Base-by-base conservation (phyloP, 768 basidiomycete species). In the Fistulinella prunicolor region DNA sequence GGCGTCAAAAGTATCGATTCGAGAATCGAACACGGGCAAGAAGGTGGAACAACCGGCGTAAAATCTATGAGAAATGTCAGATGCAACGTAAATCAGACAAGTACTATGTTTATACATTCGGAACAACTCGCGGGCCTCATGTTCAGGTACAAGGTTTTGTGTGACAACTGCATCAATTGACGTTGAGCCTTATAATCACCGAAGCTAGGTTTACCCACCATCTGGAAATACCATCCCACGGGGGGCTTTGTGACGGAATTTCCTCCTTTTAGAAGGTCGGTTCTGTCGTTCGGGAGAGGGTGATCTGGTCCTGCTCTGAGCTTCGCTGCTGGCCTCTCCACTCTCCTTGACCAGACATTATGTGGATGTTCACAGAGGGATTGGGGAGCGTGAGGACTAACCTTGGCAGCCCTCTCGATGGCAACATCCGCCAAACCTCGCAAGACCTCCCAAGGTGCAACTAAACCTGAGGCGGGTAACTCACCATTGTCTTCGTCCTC, bases 1-100 rank as follows among this genome's bases (percentile, higher is more conserved):
- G 36, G 82, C 79, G 38, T 94, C 89, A 67, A 82, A 96, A 0
- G 89, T 93, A 65, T 97, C 94, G n/a, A 78, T 71, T 36, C 70
- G 77, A 4, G 75, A 77, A 66, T 96, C 92, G 60, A 94, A 94
- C 6, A 95, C 83, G 37, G 94, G 89, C 32, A 93, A 68, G 65
- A 92, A 93, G 16, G 87, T 90, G 20, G 89, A 92, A 62, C 93
- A 95, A n/a, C 94, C 94, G 38, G 83, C 79, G 66, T 89, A 96
- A 67, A 89, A 95, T 64, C 93, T 95, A 53, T 21, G 12, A 42
- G 51, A 42, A 37, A 1, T 9, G 24, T 56, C 20, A 57, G 51
- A 50, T 37, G 40, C 52, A 36, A 54, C 51, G 36, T 50, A 57
- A 28, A 26, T 23, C 19, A 28, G 37, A 19, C 39, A 40, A 29